Evolutionary conservation across 2,329 filamentous ascomycete genomes (phyloP).

Genomic region (Furcasterigmium sp.): DNA sequence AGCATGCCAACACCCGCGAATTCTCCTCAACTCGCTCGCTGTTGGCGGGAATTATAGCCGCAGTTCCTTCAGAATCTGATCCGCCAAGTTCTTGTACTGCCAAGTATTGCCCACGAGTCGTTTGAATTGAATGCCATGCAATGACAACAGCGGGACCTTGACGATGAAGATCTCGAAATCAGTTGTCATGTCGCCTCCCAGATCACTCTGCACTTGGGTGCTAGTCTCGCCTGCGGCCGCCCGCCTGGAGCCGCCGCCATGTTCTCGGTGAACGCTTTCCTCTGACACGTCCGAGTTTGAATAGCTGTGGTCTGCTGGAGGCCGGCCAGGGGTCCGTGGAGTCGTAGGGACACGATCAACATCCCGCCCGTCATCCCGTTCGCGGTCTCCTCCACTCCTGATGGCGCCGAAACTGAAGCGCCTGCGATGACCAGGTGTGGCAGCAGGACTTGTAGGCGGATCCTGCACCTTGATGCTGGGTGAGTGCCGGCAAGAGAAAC

Average conservation of each 20-base stretch:
- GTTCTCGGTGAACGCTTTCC: slow-evolving; percentile 59
- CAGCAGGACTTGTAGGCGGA: slow-evolving; percentile 51
- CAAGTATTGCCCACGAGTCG: slow-evolving; percentile 91
- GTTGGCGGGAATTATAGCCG: slow-evolving; percentile 57
- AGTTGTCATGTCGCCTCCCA: slow-evolving; percentile 77
- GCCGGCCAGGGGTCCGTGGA: slow-evolving; percentile 37
- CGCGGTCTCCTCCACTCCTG: slow-evolving; percentile 50
- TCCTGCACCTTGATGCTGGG: slow-evolving; percentile 81
- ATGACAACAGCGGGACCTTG: slow-evolving; percentile 85
- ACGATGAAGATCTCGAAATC: slow-evolving; percentile 97
- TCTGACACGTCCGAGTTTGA: slow-evolving; percentile 85
- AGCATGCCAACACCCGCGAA: no score
- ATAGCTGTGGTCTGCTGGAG: slow-evolving; percentile 64
- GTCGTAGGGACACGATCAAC: slow-evolving; percentile 34
- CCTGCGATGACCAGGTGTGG: slow-evolving; percentile 58
- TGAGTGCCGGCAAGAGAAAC: slow-evolving; percentile 82
- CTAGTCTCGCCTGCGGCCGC: slow-evolving; percentile 75
- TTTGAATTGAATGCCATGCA: slow-evolving; percentile 98
- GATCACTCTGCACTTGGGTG: slow-evolving; percentile 85
- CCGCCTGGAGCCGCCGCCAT: slow-evolving; percentile 45
- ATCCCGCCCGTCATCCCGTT: slow-evolving; percentile 68
- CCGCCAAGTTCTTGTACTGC: slow-evolving; percentile 98
- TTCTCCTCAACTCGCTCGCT: background rate
- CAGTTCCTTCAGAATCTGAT: slow-evolving; percentile 85
- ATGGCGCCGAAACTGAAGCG: slow-evolving; percentile 80